Conservation (phyloP, 2,329 filamentous ascomycete species). For the Mycocentrospora acerina region DNA sequence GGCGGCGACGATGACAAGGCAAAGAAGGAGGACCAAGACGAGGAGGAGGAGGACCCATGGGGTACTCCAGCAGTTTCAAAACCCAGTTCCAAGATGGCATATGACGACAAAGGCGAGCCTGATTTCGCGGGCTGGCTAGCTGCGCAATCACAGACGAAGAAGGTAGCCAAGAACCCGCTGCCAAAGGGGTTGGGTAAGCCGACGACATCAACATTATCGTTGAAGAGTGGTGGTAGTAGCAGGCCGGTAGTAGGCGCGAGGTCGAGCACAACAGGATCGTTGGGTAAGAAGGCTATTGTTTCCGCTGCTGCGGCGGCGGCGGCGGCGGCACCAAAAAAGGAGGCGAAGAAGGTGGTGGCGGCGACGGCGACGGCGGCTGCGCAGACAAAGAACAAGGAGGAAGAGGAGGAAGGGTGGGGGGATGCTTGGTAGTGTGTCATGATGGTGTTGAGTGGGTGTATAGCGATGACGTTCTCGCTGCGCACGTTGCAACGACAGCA, state of each 20-base stretch:
- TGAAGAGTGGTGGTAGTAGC: slow-evolving; percentile 29
- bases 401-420: slow-evolving; percentile 42
- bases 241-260: slow-evolving; percentile 32
- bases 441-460: too few species aligned
- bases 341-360: slow-evolving; percentile 32
- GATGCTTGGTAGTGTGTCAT: slow-evolving; percentile 45
- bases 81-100: slow-evolving; percentile 52
- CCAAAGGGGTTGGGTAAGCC: slow-evolving; percentile 81
- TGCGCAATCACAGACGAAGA: slow-evolving; percentile 78
- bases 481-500: too few species aligned
- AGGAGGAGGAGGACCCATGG: slow-evolving; percentile 59
- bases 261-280: slow-evolving; percentile 31
- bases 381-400: slow-evolving; percentile 44
- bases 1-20: slow-evolving; percentile 53
- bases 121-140: slow-evolving; percentile 96
- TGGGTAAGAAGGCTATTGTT: slow-evolving; percentile 33
- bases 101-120: slow-evolving; percentile 83
- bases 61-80: slow-evolving; percentile 48
- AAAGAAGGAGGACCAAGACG: slow-evolving; percentile 48
- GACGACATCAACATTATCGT: slow-evolving; percentile 20
- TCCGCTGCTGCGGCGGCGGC: too few species aligned
- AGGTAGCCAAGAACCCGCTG: slow-evolving; percentile 62
- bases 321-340: slow-evolving; percentile 33
- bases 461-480: too few species aligned
- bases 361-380: too few species aligned